Evolutionary conservation across 371 early-diverging fungal genomes (phyloP).

Genomic region (Mucor plumbeus): DNA sequence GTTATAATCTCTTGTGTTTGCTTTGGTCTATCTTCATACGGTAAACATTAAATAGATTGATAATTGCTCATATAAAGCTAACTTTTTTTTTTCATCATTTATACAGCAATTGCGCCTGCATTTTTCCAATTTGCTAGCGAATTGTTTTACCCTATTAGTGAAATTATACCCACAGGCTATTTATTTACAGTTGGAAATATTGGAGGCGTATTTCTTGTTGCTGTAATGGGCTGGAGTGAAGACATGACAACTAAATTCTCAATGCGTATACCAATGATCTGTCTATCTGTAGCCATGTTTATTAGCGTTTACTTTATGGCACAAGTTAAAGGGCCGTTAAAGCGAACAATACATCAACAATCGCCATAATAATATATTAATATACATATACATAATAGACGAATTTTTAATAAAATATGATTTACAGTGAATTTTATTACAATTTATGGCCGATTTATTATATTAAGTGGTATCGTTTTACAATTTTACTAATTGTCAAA

Average conservation of each 20-base stretch:
- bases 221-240: slow-evolving; percentile 55
- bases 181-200: slow-evolving; percentile 49
- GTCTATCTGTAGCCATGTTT: slow-evolving; percentile 30
- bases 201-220: slow-evolving; percentile 43
- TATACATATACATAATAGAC: background rate
- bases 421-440: too few species aligned
- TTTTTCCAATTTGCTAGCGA: slow-evolving; percentile 58
- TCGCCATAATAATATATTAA: background rate
- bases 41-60: slow-evolving; percentile 26
- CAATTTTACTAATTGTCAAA: too few species aligned
- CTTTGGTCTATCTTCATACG: slow-evolving; percentile 55
- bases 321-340: slow-evolving; percentile 42
- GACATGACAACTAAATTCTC: slow-evolving; percentile 26
- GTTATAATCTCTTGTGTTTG: slow-evolving; percentile 37
- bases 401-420: background rate
- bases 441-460: too few species aligned
- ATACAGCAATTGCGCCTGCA: slow-evolving; percentile 55
- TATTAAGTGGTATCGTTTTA: too few species aligned
- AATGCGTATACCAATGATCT: slow-evolving; percentile 46
- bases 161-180: slow-evolving; percentile 58
- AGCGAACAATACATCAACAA: slow-evolving; percentile 28
- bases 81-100: background rate
- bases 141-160: slow-evolving; percentile 50
- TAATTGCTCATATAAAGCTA: slow-evolving; percentile 36
- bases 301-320: slow-evolving; percentile 34